Percentiles rank a stretch among this genome's conserved stretches.
These are phyloP conservation scores for Artemisia tridentata DNA, from an alignment of 129 eudicot genomes.

Conservation along the genomic window DNA sequence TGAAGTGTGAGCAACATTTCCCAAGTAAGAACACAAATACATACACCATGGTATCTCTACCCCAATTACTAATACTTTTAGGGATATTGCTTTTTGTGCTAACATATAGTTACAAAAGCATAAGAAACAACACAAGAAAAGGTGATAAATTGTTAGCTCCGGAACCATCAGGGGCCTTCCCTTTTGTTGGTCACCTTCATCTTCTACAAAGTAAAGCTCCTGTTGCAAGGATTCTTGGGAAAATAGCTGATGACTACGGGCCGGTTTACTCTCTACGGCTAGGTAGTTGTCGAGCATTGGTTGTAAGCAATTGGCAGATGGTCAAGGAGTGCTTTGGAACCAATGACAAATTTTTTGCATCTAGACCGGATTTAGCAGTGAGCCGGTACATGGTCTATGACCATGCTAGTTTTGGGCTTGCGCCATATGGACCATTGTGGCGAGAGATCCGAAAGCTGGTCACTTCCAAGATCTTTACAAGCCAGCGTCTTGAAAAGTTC, in stretches of 20 bases:
- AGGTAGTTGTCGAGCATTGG: slow-evolving; percentile 37
- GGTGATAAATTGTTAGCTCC: slow-evolving; percentile 27
- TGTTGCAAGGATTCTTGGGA: slow-evolving; percentile 36
- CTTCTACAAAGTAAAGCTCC: slow-evolving; percentile 37
- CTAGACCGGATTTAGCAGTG: slow-evolving; percentile 42
- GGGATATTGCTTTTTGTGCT: slow-evolving; percentile 6
- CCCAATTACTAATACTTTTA: not conserved
- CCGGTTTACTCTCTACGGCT: slow-evolving; percentile 45
- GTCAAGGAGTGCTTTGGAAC: slow-evolving; percentile 50
- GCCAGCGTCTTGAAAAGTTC: slow-evolving; percentile 33
- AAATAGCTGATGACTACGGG: slow-evolving; percentile 39
- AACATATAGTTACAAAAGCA: slow-evolving; percentile 3
- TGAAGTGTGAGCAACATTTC: not conserved
- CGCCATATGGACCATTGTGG: slow-evolving; percentile 55
- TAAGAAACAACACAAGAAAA: not conserved
- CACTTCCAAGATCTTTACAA: slow-evolving; percentile 38
- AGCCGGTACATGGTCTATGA: slow-evolving; percentile 35
- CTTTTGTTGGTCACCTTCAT: slow-evolving; percentile 51
- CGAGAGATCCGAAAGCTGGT: slow-evolving; percentile 51
- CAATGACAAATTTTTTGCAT: slow-evolving; percentile 41
- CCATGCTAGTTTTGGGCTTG: slow-evolving; percentile 33
- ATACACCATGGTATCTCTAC: not conserved
- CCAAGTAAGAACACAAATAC: not conserved
- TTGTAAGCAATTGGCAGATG: slow-evolving; percentile 46
- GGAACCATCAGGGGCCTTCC: slow-evolving; percentile 51